Evolutionary conservation across 2,329 filamentous ascomycete genomes (phyloP).

Genomic region (Clonostachys byssicola): DNA sequence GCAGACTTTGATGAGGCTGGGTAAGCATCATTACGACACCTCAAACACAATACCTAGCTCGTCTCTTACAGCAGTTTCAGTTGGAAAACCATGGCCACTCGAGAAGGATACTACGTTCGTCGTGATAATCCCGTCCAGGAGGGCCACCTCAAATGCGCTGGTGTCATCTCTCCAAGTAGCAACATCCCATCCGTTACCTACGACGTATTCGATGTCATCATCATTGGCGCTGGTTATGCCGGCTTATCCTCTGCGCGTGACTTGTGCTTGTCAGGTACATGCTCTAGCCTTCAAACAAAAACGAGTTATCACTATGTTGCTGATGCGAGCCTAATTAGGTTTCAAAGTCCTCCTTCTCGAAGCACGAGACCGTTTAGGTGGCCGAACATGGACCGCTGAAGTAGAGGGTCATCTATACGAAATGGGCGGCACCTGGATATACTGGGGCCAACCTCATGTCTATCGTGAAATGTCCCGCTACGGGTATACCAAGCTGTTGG

Average conservation of each 20-base stretch:
- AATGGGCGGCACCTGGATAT: conserved; percentile 36
- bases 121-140: no score
- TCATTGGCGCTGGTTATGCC: conserved; percentile 12
- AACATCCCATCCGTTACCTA: neutral
- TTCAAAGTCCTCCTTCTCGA: conserved; percentile 22
- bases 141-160: no score
- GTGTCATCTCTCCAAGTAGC: no score
- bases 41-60: no score
- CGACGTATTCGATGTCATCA: conserved; percentile 8
- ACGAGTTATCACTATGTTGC: neutral
- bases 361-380: conserved; percentile 31
- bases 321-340: neutral
- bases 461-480: conserved; percentile 35
- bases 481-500: neutral
- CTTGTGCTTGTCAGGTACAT: neutral
- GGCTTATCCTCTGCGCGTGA: conserved; percentile 12
- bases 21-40: no score
- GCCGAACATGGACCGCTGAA: conserved; percentile 11
- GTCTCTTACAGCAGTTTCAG: no score
- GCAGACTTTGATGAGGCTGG: no score
- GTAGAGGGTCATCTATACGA: conserved; percentile 31
- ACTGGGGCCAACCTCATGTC: conserved; percentile 22
- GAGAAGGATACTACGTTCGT: no score
- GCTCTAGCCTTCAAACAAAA: neutral
- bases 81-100: no score